Percentiles rank a stretch among this genome's conserved stretches.
These are phyloP conservation scores for Dictyostelium intermedium DNA, from an alignment of 78 protist species.

Conservation along the genomic window DNA sequence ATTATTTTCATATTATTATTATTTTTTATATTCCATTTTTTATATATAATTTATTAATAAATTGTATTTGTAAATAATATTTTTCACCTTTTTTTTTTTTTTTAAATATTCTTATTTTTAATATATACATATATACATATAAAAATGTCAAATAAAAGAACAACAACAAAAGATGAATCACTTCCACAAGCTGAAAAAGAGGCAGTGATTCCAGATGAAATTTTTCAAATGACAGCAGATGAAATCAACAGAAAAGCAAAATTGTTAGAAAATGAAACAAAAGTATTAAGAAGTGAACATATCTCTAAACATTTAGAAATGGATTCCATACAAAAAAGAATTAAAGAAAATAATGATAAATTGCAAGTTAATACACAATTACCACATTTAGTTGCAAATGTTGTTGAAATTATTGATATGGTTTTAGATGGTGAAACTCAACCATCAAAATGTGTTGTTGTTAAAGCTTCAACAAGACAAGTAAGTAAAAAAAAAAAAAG, in stretches of 20 bases:
- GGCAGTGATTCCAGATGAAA: constrained; percentile 75
- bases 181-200: constrained; percentile 48
- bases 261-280: constrained; percentile 72
- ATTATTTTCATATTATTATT: neutral
- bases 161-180: neutral
- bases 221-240: constrained; percentile 54
- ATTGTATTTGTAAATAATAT: neutral
- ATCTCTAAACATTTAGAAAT: constrained; percentile 79
- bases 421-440: constrained; percentile 73
- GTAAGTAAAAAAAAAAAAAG: neutral
- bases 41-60: neutral
- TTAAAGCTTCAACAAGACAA: constrained; percentile 78
- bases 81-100: neutral
- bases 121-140: neutral
- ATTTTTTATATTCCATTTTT: neutral
- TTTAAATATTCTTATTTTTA: neutral
- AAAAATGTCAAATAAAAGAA: neutral
- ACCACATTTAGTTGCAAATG: constrained; percentile 98
- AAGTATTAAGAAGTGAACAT: constrained; percentile 57
- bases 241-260: constrained; percentile 61
- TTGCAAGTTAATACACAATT: constrained; percentile 96
- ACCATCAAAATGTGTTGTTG: constrained; percentile 75
- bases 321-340: constrained; percentile 70
- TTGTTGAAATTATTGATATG: constrained; percentile 95
- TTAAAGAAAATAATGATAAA: constrained; percentile 96